Evolutionary conservation across 208 protist genomes (phyloP), one percentile per base, ranked within the genome.

Genomic region (Leishmania aethiopica): DNA sequence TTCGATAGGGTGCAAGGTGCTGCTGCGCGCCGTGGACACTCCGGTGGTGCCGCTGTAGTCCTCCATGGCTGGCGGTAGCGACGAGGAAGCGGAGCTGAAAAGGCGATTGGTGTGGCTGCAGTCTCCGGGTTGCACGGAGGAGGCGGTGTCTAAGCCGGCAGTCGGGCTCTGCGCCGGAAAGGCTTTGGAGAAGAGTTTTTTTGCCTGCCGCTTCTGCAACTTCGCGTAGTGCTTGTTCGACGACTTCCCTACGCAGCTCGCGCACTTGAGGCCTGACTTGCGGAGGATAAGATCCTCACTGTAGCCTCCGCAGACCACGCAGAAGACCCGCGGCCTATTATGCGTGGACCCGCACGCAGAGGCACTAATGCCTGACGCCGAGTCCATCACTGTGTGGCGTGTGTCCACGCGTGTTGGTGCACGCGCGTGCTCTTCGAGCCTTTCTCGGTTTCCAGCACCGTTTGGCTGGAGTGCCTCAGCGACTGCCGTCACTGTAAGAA

Each of bases 211-310:
- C 67, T 89, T 83, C 70, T 92, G 92, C n/a, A 88, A 57, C 47
- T 80, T 78, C 3, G 74, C 79, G 67, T 83, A 91, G 25, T 84
- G 77, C 49, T 83, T 87, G 77, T 92, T 92, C 5, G 88, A 72
- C 19, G 84, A 64, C 78, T 87, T 91, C 40, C 92, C 92, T 1
- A 95, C 79, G 60, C 90, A 95, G 15, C 53, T 47, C 2, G 66
- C 73, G 59, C 90, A 95, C 81, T 93, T 95, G 8, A 92, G 78
- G 19, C 92, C 92, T 3, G 90, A 92, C 11, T 73, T 78, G 76
- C 92, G 88, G 37, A 89, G 70, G 3, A 90, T 83, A 4, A 95
- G 81, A 25, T 93, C 84, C 28, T 71, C 79, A 17, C 69, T 86
- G 49, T 88, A 83, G 49, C 51, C 78, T 55, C 92, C 90, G 71